These are phyloP conservation scores for Teratosphaeria viscida DNA, from an alignment of 2,329 filamentous ascomycete species.

Conservation along the genomic window DNA sequence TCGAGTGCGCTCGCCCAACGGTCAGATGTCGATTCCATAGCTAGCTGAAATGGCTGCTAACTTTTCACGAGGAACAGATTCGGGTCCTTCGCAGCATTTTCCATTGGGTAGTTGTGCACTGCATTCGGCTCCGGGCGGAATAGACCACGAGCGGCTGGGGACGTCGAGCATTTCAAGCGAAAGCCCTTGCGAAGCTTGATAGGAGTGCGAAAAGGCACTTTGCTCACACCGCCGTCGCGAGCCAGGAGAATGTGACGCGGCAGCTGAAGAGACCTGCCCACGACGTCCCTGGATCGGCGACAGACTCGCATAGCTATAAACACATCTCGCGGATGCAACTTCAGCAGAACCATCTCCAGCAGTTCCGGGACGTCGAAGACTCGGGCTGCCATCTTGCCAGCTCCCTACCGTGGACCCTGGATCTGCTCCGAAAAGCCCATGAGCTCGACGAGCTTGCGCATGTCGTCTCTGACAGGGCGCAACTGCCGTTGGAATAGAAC, in stretches of 20 bases:
- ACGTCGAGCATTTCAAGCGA: neutral
- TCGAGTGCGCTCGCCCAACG: neutral
- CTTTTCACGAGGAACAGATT: neutral
- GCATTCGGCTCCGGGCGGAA: neutral
- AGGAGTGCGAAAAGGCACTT: neutral
- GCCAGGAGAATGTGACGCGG: neutral
- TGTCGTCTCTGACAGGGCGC: slow-evolving; percentile 20
- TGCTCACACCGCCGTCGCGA: neutral
- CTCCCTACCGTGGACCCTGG: neutral
- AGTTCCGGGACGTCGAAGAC: slow-evolving; percentile 4
- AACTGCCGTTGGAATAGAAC: neutral
- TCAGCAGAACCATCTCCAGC: slow-evolving; percentile 4
- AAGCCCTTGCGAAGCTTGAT: neutral
- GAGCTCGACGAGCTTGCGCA: neutral
- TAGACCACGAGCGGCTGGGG: neutral
- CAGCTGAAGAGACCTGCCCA: neutral
- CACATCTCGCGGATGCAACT: neutral
- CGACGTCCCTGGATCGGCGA: neutral
- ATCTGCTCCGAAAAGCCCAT: neutral
- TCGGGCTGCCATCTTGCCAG: neutral
- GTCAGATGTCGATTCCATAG: neutral
- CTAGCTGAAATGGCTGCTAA: neutral
- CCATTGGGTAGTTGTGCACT: neutral
- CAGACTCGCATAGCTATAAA: neutral
- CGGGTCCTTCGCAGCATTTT: neutral